Base-by-base conservation (phyloP, 108 stramenopile genomes). In the Epipyxis sp. region DNA sequence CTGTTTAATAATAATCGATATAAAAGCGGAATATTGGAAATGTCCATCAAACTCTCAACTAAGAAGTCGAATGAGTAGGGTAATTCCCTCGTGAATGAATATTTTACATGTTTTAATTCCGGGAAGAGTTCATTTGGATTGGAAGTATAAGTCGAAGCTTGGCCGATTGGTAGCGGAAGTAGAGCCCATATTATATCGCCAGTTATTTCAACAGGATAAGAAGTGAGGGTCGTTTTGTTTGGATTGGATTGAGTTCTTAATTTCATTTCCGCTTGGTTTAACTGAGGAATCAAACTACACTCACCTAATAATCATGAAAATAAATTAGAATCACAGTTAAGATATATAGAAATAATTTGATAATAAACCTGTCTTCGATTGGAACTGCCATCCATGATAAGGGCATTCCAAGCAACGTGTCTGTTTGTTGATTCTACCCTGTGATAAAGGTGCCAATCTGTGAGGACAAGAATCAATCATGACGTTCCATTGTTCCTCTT, bases 331-430 rank as follows among this genome's bases (percentile, higher is more conserved):
- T 50, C 46, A 20, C 46, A 6, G 6, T 50, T 50, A 20, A 20
- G 20, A 20, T 13, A 50, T 50, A 6, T 50, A 20, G 6, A 50
- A 46, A 41, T 45, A 41, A 1, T 57, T 74, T 44, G 44, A 45
- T 41, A 1, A 74, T 74, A 20, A 41, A 45, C 40, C 25, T 1
- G 44, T 45, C 1, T 20, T 42, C 71, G 43, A 34, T 20, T 74
- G 44, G n/a, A 74, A 74, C n/a, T 44, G 44, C 71, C 71, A 74
- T 74, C 71, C 71, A 44, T 74, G 71, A 45, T 74, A 74, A 74
- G 71, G 71, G 71, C 71, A 74, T 57, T 74, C 71, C 34, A 74
- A 27, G 40, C 71, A 74, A 35, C 71, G 44, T 13, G 35, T 74
- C 34, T 41, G 34, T 44, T 44, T 27, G 0, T 74, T 45, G 20